Base-by-base conservation (phyloP, 2,329 filamentous ascomycete genomes). In the Alternaria incomplexa region DNA sequence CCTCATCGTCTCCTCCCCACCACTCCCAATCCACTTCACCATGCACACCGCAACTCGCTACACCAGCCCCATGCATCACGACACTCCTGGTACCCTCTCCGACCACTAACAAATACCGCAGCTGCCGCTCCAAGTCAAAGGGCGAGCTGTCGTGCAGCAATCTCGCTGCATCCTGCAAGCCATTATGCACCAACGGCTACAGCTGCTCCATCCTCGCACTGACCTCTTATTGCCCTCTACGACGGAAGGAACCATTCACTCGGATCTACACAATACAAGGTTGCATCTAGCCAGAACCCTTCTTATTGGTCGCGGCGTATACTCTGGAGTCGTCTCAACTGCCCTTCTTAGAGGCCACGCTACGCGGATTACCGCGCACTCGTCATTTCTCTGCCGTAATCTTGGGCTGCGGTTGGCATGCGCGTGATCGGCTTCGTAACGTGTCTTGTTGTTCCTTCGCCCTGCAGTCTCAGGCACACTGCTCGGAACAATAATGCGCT, bases 11-110 rank as follows among this genome's bases (percentile, higher is more conserved):
- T 48, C 20, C 56, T 53, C 56, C 50, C 48, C 57, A 59, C 48
- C 47, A 59, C 32, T 60, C 55, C 47, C 22, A 54, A 56, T 58
- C 45, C 62, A 64, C 59, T 43, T 58, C 64, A 66, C 28, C 65
- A 67, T 64, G 63, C 67, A 68, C 67, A 69, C 67, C 65, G 65
- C 61, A 67, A 63, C 48, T 64, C 62, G 56, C 61, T 58, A 59
- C 59, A 56, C 53, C 53, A 45, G 32, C 50, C 56, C 25, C 47
- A 40, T 56, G 36, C 45, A 40, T 50, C 15, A 6, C 26, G 11
- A 23, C 30, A 17, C 30, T 50, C 40, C 30, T 30, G 45, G 48
- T 25, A 45, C 9, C 30, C 46, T 26, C 47, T 22, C 22, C 46
- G 50, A 47, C 66, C 60, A 67, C 43, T 65, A 58, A 65, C 23